Evolutionary conservation across 306 rosid genomes (phyloP).

Genomic region (Rosa rugosa): DNA sequence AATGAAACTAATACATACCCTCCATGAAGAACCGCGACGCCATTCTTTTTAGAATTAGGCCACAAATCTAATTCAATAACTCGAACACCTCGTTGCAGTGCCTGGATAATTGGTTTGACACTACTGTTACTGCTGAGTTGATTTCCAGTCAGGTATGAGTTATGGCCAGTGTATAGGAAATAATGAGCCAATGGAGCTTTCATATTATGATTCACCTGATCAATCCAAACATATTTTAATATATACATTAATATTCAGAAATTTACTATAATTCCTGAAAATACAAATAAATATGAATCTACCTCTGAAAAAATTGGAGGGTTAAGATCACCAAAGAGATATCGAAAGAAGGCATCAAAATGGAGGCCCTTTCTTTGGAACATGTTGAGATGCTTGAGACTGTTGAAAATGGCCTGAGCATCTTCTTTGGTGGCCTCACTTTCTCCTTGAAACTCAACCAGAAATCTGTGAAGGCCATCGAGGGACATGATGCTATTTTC

Average conservation of each 20-base stretch:
- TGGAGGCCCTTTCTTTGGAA: conserved; percentile 64
- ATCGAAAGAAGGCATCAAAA: conserved; percentile 64
- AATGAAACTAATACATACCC: conserved; percentile 43
- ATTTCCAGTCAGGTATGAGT: conserved; percentile 91
- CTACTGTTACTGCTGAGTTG: conserved; percentile 75
- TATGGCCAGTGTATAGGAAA: conserved; percentile 83
- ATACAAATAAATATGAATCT: background rate
- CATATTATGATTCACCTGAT: conserved; percentile 84
- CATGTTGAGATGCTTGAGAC: conserved; percentile 51
- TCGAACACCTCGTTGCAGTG: conserved; percentile 63
- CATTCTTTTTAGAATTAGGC: conserved; percentile 48
- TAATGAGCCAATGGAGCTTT: conserved; percentile 77
- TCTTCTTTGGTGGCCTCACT: conserved; percentile 26
- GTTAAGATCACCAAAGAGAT: conserved; percentile 67
- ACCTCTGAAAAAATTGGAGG: conserved; percentile 46
- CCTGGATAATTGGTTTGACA: conserved; percentile 51
- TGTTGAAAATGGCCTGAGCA: conserved; percentile 56
- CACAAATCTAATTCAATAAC: conserved; percentile 89
- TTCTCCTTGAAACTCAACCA: conserved; percentile 61
- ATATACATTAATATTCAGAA: background rate
- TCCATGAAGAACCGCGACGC: conserved; percentile 76
- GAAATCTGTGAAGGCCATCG: conserved; percentile 42
- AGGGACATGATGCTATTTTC: conserved; percentile 52
- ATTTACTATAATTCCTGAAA: background rate
- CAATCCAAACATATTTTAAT: conserved; percentile 5